These are phyloP conservation scores for Coelastrella sp. DNA, from an alignment of 139 green algal species.

Conservation along the genomic window DNA sequence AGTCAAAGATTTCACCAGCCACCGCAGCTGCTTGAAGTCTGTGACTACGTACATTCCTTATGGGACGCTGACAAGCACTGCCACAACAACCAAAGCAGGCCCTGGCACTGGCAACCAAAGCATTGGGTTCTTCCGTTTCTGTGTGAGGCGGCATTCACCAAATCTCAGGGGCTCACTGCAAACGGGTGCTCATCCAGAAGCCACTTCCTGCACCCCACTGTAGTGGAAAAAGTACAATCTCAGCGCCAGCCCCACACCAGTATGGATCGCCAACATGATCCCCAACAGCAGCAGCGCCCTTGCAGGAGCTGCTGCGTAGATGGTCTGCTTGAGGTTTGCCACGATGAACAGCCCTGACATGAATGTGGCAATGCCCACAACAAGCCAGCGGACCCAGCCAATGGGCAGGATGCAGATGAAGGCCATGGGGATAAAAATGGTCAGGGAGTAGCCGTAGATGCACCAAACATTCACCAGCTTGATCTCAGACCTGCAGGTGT, in stretches of 20 bases:
- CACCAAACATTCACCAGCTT: conserved; percentile 82
- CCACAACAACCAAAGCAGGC: no score
- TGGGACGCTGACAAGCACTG: no score
- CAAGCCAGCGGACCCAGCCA: conserved; percentile 72
- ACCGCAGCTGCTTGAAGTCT: no score
- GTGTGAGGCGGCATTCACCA: no score
- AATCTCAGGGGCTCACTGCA: no score
- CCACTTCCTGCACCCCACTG: conserved; percentile 15
- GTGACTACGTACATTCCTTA: no score
- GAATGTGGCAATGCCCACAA: conserved; percentile 63
- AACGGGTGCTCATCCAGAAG: neutral
- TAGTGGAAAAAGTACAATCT: conserved; percentile 91
- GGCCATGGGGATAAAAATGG: conserved; percentile 84
- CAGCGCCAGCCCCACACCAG: conserved; percentile 77
- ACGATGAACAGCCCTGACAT: conserved; percentile 80
- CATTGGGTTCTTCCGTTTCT: no score
- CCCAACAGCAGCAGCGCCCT: conserved; percentile 69
- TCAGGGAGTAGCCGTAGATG: conserved; percentile 87
- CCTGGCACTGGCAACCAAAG: no score
- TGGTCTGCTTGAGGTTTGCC: conserved; percentile 71
- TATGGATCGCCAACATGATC: conserved; percentile 66
- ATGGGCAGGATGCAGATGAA: conserved; percentile 80
- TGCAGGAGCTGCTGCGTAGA: conserved; percentile 73
- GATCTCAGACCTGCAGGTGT: conserved; percentile 58
- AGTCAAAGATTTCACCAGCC: no score